These are phyloP conservation scores for Zalaria sp. DNA, from an alignment of 2,329 filamentous ascomycete species.

Conservation along the genomic window DNA sequence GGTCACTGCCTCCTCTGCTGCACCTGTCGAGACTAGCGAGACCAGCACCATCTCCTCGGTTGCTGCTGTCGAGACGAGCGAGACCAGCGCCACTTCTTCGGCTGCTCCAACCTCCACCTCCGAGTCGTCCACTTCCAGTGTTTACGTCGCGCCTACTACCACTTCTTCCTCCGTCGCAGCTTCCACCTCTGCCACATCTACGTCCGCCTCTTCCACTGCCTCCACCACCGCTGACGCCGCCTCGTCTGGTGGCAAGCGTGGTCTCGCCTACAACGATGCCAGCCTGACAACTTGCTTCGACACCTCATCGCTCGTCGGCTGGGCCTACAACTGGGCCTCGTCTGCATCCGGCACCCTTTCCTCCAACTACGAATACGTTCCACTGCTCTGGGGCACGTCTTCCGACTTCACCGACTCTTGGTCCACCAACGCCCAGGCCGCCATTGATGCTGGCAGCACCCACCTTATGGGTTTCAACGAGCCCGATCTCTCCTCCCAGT, in stretches of 20 bases:
- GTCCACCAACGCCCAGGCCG: constrained; percentile 34
- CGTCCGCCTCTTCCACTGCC: constrained; percentile 9
- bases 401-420: constrained; percentile 35
- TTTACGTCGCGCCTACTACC: constrained; percentile 3
- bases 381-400: constrained; percentile 49
- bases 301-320: constrained; percentile 32
- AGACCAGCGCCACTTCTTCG: not conserved
- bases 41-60: constrained; percentile 2
- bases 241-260: constrained; percentile 41
- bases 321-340: constrained; percentile 58
- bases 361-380: constrained; percentile 43
- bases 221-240: constrained; percentile 9
- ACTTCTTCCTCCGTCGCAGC: constrained; percentile 1
- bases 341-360: constrained; percentile 25
- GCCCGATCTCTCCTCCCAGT: constrained; percentile 47
- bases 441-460: constrained; percentile 40
- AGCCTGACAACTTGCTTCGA: constrained; percentile 38
- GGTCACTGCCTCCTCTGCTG: constrained; percentile 2
- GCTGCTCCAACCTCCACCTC: not conserved
- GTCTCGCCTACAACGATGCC: constrained; percentile 53
- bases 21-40: not conserved
- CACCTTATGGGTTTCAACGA: constrained; percentile 59
- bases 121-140: not conserved
- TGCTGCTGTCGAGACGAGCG: not conserved
- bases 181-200: constrained; percentile 9